Evolutionary conservation across 768 basidiomycete species (phyloP).

Genomic region (Neoboletus subvelutipes): DNA sequence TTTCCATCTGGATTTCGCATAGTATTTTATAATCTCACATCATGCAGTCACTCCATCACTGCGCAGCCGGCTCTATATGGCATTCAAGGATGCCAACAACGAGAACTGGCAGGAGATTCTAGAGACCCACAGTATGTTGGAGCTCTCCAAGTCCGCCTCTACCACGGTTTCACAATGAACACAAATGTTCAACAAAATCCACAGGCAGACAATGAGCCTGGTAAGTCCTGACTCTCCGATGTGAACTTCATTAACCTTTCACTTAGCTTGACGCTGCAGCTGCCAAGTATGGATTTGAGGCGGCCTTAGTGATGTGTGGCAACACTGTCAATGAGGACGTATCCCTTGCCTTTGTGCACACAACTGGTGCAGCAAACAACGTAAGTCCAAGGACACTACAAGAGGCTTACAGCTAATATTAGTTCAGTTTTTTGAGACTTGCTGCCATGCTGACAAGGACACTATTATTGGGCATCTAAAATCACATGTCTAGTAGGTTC

Average conservation of each 20-base stretch:
- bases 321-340: not conserved
- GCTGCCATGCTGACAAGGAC: too few relatives aligned
- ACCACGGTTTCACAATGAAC: not conserved
- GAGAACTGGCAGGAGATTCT: too few relatives aligned
- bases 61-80: not conserved
- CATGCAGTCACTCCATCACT: too few relatives aligned
- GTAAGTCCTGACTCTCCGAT: not conserved
- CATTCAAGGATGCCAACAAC: not conserved
- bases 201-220: not conserved
- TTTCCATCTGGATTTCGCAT: not conserved
- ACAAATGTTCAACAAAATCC: not conserved
- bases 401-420: too few relatives aligned
- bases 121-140: too few relatives aligned
- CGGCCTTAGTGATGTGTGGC: not conserved
- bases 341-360: too few relatives aligned
- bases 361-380: too few relatives aligned
- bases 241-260: not conserved
- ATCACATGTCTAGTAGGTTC: not conserved
- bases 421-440: too few relatives aligned
- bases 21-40: not conserved
- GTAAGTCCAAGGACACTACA: too few relatives aligned
- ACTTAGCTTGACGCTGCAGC: not conserved
- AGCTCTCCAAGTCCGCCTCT: not conserved
- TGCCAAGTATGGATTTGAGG: not conserved
- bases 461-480: too few relatives aligned